Conservation (phyloP, 805 yeast species). For the Pichia gijzeniarum region DNA sequence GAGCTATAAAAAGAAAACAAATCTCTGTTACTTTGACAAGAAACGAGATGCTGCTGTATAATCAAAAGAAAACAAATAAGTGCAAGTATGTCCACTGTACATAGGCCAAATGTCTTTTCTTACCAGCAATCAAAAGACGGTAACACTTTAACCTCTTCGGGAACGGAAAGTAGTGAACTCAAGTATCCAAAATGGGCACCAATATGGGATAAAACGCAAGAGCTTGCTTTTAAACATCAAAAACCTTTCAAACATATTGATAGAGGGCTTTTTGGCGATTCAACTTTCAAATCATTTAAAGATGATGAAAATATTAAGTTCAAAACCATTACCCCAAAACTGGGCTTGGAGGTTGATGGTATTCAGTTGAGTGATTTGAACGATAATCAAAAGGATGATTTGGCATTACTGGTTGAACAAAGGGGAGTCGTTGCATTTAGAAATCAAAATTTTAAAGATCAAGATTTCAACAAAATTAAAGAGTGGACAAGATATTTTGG, state of each 20-base stretch:
- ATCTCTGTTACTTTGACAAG: too few species aligned
- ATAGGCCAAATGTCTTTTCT: too few species aligned
- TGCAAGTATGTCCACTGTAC: too few species aligned
- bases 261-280: slow-evolving; percentile 57
- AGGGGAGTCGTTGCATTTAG: slow-evolving; percentile 64
- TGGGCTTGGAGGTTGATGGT: slow-evolving; percentile 44
- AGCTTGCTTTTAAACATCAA: slow-evolving; percentile 30
- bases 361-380: slow-evolving; percentile 51
- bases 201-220: slow-evolving; percentile 12
- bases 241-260: slow-evolving; percentile 33
- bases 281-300: slow-evolving; percentile 45
- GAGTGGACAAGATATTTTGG: slow-evolving; percentile 63
- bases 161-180: too few species aligned
- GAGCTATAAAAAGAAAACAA: too few species aligned
- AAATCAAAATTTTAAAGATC: slow-evolving; percentile 56
- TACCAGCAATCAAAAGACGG: too few species aligned
- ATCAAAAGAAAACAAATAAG: too few species aligned
- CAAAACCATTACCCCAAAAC: slow-evolving; percentile 49
- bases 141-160: too few species aligned
- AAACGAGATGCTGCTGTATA: too few species aligned
- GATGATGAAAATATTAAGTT: slow-evolving; percentile 22
- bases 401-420: slow-evolving; percentile 62
- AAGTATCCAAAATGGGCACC: slow-evolving; percentile 12
- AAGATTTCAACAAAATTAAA: slow-evolving; percentile 41
- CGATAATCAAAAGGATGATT: slow-evolving; percentile 55